A percentile compares a stretch with the other conserved stretches of the same genome.
These are phyloP conservation scores for Hanseniaspora pseudoguilliermondii DNA, from an alignment of 805 yeast genomes.

Conservation along the genomic window DNA sequence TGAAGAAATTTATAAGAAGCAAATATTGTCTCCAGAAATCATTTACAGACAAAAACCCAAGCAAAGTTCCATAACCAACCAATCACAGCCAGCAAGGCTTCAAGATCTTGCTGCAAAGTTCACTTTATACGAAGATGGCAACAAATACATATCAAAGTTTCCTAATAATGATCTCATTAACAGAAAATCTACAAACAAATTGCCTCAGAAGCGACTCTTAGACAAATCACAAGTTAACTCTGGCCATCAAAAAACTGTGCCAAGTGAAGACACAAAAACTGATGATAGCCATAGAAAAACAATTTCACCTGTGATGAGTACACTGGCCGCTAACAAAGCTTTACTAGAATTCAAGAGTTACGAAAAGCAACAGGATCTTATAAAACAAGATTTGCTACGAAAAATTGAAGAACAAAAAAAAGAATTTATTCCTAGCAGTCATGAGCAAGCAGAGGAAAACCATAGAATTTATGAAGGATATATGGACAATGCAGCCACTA, in stretches of 20 bases:
- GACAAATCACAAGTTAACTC: neutral
- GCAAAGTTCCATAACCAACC: neutral
- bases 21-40: neutral
- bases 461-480: neutral
- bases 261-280: neutral
- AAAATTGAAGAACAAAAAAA: neutral
- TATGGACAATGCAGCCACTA: neutral
- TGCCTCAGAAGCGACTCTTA: neutral
- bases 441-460: neutral
- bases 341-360: neutral
- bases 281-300: neutral
- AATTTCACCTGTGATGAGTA: neutral
- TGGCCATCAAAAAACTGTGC: neutral
- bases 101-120: neutral
- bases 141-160: neutral
- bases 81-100: neutral
- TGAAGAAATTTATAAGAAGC: neutral
- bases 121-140: neutral
- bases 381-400: neutral
- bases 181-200: neutral
- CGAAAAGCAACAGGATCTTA: neutral
- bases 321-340: slow-evolving; percentile 4
- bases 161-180: neutral
- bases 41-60: neutral
- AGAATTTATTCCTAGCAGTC: neutral